Evolutionary conservation across 129 eudicot species (phyloP), one percentile per base, ranked within the genome.

Genomic region (Chrysanthemum lavandulifolium): DNA sequence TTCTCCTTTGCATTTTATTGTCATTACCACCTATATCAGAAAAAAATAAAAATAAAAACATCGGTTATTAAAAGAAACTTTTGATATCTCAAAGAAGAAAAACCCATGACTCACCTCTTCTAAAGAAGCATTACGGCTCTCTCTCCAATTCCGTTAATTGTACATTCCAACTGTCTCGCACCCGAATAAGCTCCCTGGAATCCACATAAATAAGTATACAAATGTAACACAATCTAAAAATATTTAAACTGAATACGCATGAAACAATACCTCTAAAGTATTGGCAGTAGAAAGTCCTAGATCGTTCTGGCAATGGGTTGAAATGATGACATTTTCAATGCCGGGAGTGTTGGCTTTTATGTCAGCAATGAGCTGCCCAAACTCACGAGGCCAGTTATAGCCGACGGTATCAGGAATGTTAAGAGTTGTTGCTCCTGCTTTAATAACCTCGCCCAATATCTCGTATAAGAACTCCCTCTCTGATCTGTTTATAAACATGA

Each of bases 261-360:
- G 10, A 40, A 40, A 6, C 10, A 40, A 40, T 80, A 80, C 83
- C 47, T 77, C 61, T 60, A 80, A 43, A 13, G 84, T 80, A 68
- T 80, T 80, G 29, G 84, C 84, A 23, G 80, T 74, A 21, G 77
- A 47, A 75, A 80, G 76, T 21, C 84, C 84, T 58, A 74, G 47
- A 74, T 80, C 83, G 27, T 80, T 61, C 3, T 73, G 83, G 25
- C 83, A 80, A 13, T 80, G 84, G 3, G 80, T 80, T 1, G 80
- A 67, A 0, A 80, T 43, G 4, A 80, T 75, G 11, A 75, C 84
- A 69, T 75, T 69, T 13, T 80, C 80, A 52, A 75, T 68, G 16
- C 84, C 84, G n/a, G 19, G 60, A 13, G 73, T 62, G 21, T 72
- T 75, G 59, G 75, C 61, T n/a, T 64, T 68, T 13, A 75, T 75